Evolutionary conservation across 208 protist genomes (phyloP), one percentile per base, ranked within the genome.

Genomic region (Naegleria fowleri): DNA sequence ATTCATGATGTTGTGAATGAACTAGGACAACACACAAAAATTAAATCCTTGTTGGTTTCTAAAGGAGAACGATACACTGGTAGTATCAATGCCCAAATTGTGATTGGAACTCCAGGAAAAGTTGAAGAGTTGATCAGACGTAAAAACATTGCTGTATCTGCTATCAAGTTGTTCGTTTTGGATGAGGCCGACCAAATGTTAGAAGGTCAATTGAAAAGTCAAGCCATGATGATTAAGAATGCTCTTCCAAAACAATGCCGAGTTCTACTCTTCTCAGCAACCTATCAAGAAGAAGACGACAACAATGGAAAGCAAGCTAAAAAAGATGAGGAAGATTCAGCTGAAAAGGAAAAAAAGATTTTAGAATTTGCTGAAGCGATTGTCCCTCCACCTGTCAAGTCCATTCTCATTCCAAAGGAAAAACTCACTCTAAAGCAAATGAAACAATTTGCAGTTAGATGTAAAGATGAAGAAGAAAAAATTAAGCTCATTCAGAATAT

Each of bases 181-280:
- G 99, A 99, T 93, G 99, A 99, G 95, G 99, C 98, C 16, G 99
- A 99, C 97, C 98, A 99, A 95, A 99, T 99, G 98, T 95, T 99
- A 40, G 79, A 93, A 43, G 98, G 98, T 90, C 97, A 99, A 95
- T 98, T 99, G 92, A 98, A 99, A 91, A 97, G 99, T 79, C 98
- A 99, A 92, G 99, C 99, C 96, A 95, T 96, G 79, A 97, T 95
- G 92, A 93, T 99, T 29, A 98, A 98, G 55, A 95, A 98, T 91
- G 95, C 96, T 67, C 97, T 98, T 91, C 98, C 99, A 93, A 97
- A 88, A 38, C n/a, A 51, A 13, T 19, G 9, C 6, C 15, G 84
- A 58, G 84, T 99, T 33, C 95, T 98, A 43, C 95, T 99, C 79
- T 97, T 99, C 93, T 99, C 98, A 67, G 99, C 99, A 90, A 99